Conservation (phyloP, 805 yeast genomes). For the Metschnikowia hibisci region DNA sequence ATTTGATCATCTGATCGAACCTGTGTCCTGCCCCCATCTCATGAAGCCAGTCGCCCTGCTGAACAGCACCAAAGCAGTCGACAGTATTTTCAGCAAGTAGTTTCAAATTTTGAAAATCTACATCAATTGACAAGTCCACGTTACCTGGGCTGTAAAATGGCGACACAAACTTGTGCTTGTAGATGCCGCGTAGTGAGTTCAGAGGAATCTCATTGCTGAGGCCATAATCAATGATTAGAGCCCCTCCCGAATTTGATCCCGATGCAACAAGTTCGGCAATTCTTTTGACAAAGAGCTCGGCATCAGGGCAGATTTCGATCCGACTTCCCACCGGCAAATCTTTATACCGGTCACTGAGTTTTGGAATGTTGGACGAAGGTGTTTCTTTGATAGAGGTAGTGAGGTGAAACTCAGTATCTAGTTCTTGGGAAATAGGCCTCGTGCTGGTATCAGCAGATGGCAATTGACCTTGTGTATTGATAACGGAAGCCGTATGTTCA, state of each 20-base stretch:
- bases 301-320: constrained; percentile 73
- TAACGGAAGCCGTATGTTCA: constrained; percentile 44
- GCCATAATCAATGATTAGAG: constrained; percentile 77
- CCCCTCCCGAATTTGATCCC: constrained; percentile 51
- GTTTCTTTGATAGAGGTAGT: constrained; percentile 58
- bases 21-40: constrained; percentile 72
- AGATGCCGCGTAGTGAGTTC: constrained; percentile 71
- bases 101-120: constrained; percentile 64
- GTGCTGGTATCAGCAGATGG: constrained; percentile 14
- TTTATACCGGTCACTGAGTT: constrained; percentile 45
- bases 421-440: constrained; percentile 1
- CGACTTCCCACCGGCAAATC: constrained; percentile 53
- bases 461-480: constrained; percentile 30
- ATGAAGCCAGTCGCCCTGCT: constrained; percentile 79
- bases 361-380: constrained; percentile 57
- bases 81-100: constrained; percentile 17
- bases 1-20: constrained; percentile 52
- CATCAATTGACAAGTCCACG: constrained; percentile 80
- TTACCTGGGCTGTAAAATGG: constrained; percentile 76
- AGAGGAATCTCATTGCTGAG: constrained; percentile 58
- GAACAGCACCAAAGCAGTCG: constrained; percentile 52
- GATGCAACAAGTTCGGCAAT: constrained; percentile 47
- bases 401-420: constrained; percentile 46
- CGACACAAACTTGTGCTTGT: constrained; percentile 65
- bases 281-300: constrained; percentile 53